A percentile compares a stretch with the other conserved stretches of the same genome.
These are phyloP conservation scores for Trichosporon asahii DNA, from an alignment of 1,284 basidiomycete genomes.

Conservation along the genomic window DNA sequence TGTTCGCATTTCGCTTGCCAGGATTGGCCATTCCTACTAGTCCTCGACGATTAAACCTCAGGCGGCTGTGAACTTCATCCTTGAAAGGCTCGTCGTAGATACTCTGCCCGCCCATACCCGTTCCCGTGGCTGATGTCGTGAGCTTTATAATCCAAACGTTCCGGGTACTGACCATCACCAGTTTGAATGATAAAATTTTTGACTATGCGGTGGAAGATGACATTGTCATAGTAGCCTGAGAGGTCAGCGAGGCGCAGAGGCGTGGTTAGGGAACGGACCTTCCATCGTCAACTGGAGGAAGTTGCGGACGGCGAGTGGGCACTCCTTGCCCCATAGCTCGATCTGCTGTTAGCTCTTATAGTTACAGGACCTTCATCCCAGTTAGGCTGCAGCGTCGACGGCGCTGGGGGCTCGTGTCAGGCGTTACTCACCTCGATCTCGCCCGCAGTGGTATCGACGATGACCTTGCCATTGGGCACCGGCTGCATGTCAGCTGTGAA, in stretches of 20 bases:
- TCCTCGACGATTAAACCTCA: slow-evolving; percentile 65
- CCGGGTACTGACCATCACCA: slow-evolving; percentile 62
- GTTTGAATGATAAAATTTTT: slow-evolving; percentile 89
- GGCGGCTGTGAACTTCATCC: slow-evolving; percentile 88
- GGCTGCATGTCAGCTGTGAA: slow-evolving; percentile 32
- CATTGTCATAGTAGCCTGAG: slow-evolving; percentile 89
- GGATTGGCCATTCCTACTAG: slow-evolving; percentile 92
- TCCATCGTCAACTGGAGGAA: slow-evolving; percentile 86
- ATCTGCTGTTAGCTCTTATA: slow-evolving; percentile 54
- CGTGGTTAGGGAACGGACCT: slow-evolving; percentile 57
- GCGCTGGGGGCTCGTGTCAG: too few relatives aligned
- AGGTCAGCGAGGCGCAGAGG: slow-evolving; percentile 26
- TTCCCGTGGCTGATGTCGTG: slow-evolving; percentile 62
- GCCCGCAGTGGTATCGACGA: slow-evolving; percentile 84
- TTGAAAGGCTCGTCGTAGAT: slow-evolving; percentile 88
- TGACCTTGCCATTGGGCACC: slow-evolving; percentile 75
- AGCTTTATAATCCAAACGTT: background rate
- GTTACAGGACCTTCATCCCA: too few relatives aligned
- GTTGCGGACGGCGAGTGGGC: slow-evolving; percentile 89
- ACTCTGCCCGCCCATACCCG: slow-evolving; percentile 84
- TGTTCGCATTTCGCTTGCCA: slow-evolving; percentile 76
- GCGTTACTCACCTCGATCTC: slow-evolving; percentile 64
- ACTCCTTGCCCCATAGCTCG: slow-evolving; percentile 93
- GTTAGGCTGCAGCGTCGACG: background rate
- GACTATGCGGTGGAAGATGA: slow-evolving; percentile 81